Evolutionary conservation across 2,329 filamentous ascomycete genomes (phyloP).

Genomic region (Exserohilum turcica): DNA sequence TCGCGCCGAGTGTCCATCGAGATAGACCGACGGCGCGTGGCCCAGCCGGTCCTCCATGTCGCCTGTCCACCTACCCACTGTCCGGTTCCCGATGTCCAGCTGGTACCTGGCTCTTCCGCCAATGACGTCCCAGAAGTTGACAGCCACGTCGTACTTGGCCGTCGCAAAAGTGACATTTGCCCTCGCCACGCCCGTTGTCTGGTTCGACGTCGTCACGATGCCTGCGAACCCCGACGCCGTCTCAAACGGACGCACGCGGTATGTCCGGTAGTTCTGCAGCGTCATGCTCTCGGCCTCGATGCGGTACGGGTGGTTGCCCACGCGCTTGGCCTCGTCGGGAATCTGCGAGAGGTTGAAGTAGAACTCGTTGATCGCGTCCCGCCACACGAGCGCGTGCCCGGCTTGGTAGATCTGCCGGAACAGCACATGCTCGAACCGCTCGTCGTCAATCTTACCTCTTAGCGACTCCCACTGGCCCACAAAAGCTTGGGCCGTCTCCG

Average conservation of each 20-base stretch:
- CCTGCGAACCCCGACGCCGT: slow-evolving; percentile 61
- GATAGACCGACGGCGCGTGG: slow-evolving; percentile 61
- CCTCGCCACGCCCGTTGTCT: slow-evolving; percentile 56
- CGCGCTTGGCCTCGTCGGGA: slow-evolving; percentile 60
- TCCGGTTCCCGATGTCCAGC: slow-evolving; percentile 58
- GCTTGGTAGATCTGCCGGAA: slow-evolving; percentile 68
- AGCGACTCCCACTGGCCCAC: slow-evolving; percentile 60
- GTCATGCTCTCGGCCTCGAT: slow-evolving; percentile 71
- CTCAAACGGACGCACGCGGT: slow-evolving; percentile 63
- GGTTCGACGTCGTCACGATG: slow-evolving; percentile 62
- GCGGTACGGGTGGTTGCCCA: slow-evolving; percentile 67
- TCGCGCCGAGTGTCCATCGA: slow-evolving; percentile 70
- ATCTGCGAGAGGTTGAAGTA: slow-evolving; percentile 67
- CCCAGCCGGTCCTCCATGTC: slow-evolving; percentile 65
- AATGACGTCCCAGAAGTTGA: slow-evolving; percentile 70
- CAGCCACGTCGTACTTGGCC: slow-evolving; percentile 65
- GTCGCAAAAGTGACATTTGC: slow-evolving; percentile 55
- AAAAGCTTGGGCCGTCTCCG: slow-evolving; percentile 66
- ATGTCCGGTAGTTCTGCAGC: slow-evolving; percentile 62
- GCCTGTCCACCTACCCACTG: slow-evolving; percentile 64
- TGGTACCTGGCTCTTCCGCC: slow-evolving; percentile 63
- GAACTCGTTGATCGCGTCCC: slow-evolving; percentile 69
- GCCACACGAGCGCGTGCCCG: slow-evolving; percentile 72
- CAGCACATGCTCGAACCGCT: slow-evolving; percentile 64
- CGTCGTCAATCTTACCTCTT: slow-evolving; percentile 61